These are phyloP conservation scores for Stachybotrys elegans DNA, from an alignment of 2,329 filamentous ascomycete species.

Conservation along the genomic window DNA sequence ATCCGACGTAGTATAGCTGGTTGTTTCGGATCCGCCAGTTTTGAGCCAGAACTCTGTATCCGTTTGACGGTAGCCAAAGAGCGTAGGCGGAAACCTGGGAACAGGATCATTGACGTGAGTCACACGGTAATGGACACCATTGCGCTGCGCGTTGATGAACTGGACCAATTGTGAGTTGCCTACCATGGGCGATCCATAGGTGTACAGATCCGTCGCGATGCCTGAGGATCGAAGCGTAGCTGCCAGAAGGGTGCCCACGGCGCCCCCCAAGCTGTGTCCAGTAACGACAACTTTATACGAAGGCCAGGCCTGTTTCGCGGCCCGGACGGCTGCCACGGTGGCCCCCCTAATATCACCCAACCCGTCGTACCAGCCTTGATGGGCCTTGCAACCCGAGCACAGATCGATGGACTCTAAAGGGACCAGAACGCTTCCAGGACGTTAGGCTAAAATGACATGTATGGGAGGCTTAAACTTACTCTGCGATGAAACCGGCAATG, in stretches of 20 bases:
- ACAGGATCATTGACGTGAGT: not conserved
- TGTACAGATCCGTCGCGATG: not conserved
- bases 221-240: not conserved
- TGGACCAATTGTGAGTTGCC: not conserved
- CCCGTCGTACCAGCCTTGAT: too few species aligned
- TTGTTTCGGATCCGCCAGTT: too few species aligned
- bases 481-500: too few species aligned
- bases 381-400: too few species aligned
- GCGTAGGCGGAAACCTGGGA: not conserved
- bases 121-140: not conserved
- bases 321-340: too few species aligned
- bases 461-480: too few species aligned
- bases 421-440: too few species aligned
- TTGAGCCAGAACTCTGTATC: too few species aligned
- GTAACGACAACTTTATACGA: not conserved
- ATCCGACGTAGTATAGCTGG: too few species aligned
- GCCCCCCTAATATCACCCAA: too few species aligned
- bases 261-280: not conserved
- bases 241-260: not conserved
- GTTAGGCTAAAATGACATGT: too few species aligned
- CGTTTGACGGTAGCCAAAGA: not conserved
- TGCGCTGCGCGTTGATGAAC: not conserved
- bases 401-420: too few species aligned
- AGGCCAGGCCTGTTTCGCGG: not conserved
- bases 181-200: not conserved